phyloP scores from a whole-genome alignment of 441 rosid genomes.

The Erodium chrysanthum region DNA sequence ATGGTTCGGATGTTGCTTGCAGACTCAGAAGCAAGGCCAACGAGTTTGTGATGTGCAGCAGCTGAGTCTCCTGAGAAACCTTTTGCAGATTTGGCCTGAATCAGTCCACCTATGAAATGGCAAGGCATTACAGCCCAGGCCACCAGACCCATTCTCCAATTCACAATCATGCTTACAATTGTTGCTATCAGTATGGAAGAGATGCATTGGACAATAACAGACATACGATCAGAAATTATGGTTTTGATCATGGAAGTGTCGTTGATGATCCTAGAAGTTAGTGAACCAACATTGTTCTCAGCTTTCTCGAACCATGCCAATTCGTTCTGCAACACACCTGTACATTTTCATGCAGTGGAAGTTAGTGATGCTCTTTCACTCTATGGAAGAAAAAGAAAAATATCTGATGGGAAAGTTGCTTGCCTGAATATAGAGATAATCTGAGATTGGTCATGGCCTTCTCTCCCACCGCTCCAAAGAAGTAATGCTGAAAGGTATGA shows the following conservation, averaged over 20 bases:
- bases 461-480: constrained; percentile 56
- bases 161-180: constrained; percentile 37
- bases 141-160: constrained; percentile 63
- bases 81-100: constrained; percentile 57
- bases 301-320: constrained; percentile 58
- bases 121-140: constrained; percentile 84
- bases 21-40: constrained; percentile 47
- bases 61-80: constrained; percentile 56
- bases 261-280: constrained; percentile 41
- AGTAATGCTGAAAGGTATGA: constrained; percentile 57
- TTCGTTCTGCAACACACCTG: constrained; percentile 48
- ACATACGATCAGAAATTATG: constrained; percentile 55
- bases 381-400: not conserved
- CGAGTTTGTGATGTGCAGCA: constrained; percentile 35
- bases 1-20: constrained; percentile 48
- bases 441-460: constrained; percentile 57
- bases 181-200: constrained; percentile 60
- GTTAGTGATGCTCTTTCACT: not conserved
- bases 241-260: constrained; percentile 54
- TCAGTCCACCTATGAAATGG: constrained; percentile 64
- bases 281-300: constrained; percentile 37
- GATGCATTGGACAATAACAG: constrained; percentile 59
- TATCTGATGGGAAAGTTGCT: not conserved
- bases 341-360: constrained; percentile 5
- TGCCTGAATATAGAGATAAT: constrained; percentile 47